Conservation (phyloP, 352 stramenopile species). For the Lagenidium giganteum region DNA sequence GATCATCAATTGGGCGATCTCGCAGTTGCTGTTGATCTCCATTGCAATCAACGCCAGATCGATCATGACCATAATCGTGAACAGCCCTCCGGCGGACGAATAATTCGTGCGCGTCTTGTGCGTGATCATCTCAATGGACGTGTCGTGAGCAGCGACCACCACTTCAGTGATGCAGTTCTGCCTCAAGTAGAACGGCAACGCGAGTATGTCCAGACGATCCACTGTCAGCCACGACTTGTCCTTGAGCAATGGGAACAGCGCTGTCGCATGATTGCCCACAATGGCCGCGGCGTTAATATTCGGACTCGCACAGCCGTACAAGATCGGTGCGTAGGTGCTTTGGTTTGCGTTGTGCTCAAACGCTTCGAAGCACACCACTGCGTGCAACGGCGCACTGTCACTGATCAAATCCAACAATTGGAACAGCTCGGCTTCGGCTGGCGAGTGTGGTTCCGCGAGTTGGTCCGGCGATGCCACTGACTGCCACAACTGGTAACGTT, state of each 20-base stretch:
- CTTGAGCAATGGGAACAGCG: slow-evolving; percentile 26
- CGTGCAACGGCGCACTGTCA: neutral
- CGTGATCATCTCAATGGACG: slow-evolving; percentile 6
- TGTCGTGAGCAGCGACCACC: neutral
- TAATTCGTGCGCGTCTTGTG: slow-evolving; percentile 41
- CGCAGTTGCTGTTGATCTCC: slow-evolving; percentile 21
- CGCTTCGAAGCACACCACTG: neutral
- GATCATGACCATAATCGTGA: slow-evolving; percentile 29
- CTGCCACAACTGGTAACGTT: no score
- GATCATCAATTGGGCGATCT: slow-evolving; percentile 30
- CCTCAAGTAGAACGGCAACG: slow-evolving; percentile 39
- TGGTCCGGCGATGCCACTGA: no score
- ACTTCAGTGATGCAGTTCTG: slow-evolving; percentile 26
- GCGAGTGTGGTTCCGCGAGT: no score
- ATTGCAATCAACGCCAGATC: slow-evolving; percentile 30
- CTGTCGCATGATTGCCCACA: slow-evolving; percentile 27
- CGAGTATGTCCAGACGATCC: slow-evolving; percentile 43
- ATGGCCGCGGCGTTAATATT: slow-evolving; percentile 33
- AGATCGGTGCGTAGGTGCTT: slow-evolving; percentile 16
- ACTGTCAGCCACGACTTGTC: slow-evolving; percentile 35
- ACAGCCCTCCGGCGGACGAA: slow-evolving; percentile 43
- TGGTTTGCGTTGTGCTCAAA: no score
- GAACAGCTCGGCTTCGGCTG: no score
- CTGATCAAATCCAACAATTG: neutral
- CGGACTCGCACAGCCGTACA: slow-evolving; percentile 42